phyloP scores from a whole-genome alignment of 108 stramenopile species.

The Thalassiosira profunda region DNA sequence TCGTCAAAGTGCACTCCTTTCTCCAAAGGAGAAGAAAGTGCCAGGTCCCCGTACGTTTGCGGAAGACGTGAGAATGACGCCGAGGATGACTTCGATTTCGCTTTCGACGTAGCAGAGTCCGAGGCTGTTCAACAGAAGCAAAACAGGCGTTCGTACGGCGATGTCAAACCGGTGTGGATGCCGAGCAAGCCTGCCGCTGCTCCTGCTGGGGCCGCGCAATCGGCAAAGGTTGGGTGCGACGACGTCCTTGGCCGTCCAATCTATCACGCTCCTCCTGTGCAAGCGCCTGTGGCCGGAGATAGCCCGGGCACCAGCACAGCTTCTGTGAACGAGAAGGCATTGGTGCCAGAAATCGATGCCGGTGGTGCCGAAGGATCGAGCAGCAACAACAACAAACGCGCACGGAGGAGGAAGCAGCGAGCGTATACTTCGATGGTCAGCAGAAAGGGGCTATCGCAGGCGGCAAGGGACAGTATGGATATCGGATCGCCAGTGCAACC shows the following conservation, averaged over 20 bases:
- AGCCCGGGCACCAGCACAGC: too few relatives aligned
- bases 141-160: conserved; percentile 36
- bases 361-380: neutral
- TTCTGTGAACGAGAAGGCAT: neutral
- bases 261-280: conserved; percentile 7
- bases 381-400: neutral
- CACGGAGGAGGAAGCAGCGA: conserved; percentile 22
- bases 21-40: too few relatives aligned
- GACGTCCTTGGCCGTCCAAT: conserved; percentile 16
- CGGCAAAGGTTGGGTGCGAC: conserved; percentile 17
- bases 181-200: neutral
- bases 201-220: neutral
- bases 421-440: conserved; percentile 20
- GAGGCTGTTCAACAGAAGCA: too few relatives aligned
- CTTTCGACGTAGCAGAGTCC: too few relatives aligned
- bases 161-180: conserved; percentile 24
- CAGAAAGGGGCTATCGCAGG: conserved; percentile 9
- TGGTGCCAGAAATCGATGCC: conserved; percentile 16
- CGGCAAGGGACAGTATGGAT: conserved; percentile 17
- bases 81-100: too few relatives aligned
- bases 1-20: too few relatives aligned
- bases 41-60: too few relatives aligned
- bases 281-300: too few relatives aligned
- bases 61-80: too few relatives aligned
- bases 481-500: conserved; percentile 1